phyloP scores from a whole-genome alignment of 441 rosid species.

The Melastoma candidum region DNA sequence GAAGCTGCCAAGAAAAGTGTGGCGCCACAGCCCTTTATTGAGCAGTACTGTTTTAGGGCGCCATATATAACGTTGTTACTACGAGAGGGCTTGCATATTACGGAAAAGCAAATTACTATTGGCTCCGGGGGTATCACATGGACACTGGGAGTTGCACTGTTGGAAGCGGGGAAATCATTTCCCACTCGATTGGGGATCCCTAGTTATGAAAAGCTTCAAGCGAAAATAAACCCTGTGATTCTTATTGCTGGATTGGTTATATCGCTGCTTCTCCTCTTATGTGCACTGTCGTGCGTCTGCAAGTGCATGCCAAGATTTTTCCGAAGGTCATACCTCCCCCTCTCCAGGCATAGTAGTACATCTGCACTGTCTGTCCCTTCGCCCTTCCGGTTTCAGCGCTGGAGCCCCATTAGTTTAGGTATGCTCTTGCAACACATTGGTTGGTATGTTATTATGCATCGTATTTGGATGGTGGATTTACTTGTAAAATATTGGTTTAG shows the following conservation, averaged over 20 bases:
- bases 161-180: constrained; percentile 77
- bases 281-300: constrained; percentile 60
- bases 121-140: constrained; percentile 97
- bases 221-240: constrained; percentile 58
- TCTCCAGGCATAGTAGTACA: constrained; percentile 55
- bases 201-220: constrained; percentile 44
- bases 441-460: not conserved
- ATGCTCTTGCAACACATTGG: constrained; percentile 11
- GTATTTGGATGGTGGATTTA: not conserved
- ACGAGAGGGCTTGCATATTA: constrained; percentile 89
- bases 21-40: constrained; percentile 91
- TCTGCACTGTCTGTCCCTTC: constrained; percentile 69
- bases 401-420: constrained; percentile 89
- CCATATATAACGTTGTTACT: constrained; percentile 72
- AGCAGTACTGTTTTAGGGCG: constrained; percentile 98
- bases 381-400: constrained; percentile 71
- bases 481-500: not conserved
- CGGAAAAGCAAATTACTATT: constrained; percentile 58
- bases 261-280: constrained; percentile 64
- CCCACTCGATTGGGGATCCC: constrained; percentile 52
- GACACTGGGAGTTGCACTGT: constrained; percentile 92
- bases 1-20: constrained; percentile 74
- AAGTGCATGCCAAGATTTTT: constrained; percentile 63
- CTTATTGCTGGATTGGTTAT: constrained; percentile 44
- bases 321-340: constrained; percentile 69